Percentiles rank a stretch among this genome's conserved stretches.
Conservation (phyloP, 2,329 filamentous ascomycete species). For the Blastomyces gilchristii region DNA sequence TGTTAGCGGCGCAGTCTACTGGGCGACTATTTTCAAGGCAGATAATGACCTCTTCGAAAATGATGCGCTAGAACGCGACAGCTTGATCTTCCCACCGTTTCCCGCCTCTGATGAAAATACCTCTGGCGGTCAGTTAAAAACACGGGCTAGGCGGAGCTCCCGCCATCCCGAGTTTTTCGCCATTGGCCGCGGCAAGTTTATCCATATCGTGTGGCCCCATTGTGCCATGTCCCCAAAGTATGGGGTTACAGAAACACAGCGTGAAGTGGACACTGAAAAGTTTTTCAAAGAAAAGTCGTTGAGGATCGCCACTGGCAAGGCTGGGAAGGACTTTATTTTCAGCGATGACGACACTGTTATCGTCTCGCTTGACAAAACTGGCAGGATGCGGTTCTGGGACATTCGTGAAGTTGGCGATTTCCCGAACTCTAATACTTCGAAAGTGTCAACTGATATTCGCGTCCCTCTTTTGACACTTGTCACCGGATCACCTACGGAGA, state of each 20-base stretch:
- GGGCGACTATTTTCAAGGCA: slow-evolving; percentile 68
- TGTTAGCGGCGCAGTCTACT: slow-evolving; percentile 93
- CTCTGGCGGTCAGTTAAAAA: slow-evolving; percentile 88
- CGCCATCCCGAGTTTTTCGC: slow-evolving; percentile 89
- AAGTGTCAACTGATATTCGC: slow-evolving; percentile 61
- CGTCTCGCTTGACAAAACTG: slow-evolving; percentile 92
- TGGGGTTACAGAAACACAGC: slow-evolving; percentile 40
- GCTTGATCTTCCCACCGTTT: slow-evolving; percentile 81
- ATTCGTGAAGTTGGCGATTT: slow-evolving; percentile 59
- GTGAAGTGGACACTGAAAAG: slow-evolving; percentile 71
- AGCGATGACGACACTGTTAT: slow-evolving; percentile 93
- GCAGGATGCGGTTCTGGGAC: slow-evolving; percentile 96
- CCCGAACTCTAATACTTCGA: slow-evolving; percentile 33
- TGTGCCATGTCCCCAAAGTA: slow-evolving; percentile 44
- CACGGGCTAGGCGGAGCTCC: slow-evolving; percentile 79
- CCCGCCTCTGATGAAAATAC: slow-evolving; percentile 79
- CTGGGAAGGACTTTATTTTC: slow-evolving; percentile 95
- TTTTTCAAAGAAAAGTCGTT: slow-evolving; percentile 78
- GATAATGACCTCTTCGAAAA: slow-evolving; percentile 71
- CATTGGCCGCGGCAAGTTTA: slow-evolving; percentile 89
- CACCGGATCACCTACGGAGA: slow-evolving; percentile 77
- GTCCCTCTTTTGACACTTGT: slow-evolving; percentile 77
- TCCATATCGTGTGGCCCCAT: slow-evolving; percentile 67
- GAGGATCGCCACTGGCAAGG: slow-evolving; percentile 94
- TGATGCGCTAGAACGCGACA: slow-evolving; percentile 69